Base-by-base conservation (phyloP, 768 basidiomycete genomes). In the Gloeophyllum trabeum region DNA sequence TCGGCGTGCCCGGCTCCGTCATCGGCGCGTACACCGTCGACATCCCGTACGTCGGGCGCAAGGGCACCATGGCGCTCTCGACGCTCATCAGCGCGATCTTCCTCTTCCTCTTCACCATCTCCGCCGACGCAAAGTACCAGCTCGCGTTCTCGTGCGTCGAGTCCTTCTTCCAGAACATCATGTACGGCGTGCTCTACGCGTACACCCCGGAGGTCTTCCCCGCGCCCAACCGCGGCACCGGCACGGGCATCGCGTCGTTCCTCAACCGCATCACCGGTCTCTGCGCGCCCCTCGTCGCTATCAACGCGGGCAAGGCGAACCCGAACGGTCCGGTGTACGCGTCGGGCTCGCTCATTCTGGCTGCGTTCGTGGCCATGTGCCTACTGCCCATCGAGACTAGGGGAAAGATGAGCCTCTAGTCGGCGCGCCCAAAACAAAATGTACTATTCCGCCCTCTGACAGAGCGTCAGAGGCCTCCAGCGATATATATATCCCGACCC, bases 131-230 rank as follows among this genome's bases (percentile, higher is more conserved):
- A 5, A 66, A 79, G 45, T 67, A 72, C 21, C 67, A 87, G 32
- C 66, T 88, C 21, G 84, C 76, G 38, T 88, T 83, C 83, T 86
- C 86, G 58, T 88, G 82, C 53, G 81, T 72, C 5, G 83, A 81
- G 47, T 67, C 63, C 16, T 80, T 81, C 54, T 69, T 59, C 47
- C 75, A 71, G 41, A 79, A 78, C 50, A 73, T 81, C 47, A 85
- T 84, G 81, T 85, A 80, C 40, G 80, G 83, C 4, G 81, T 85
- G 2, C 51, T 86, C 32, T 84, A 82, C 50, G 79, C 81, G 14
- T 57, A 81, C 39, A 75, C 81, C 1, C 73, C 81, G 0, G 81
- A 86, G 56, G 63, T 81, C 4, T 82, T 83, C 55, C 76, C 80
- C 7, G 76, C 77, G 23, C 80, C 79, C 52, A 73, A 83, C 55